phyloP scores from a whole-genome alignment of 2,329 filamentous ascomycete genomes.

The Penicillium sp. region DNA sequence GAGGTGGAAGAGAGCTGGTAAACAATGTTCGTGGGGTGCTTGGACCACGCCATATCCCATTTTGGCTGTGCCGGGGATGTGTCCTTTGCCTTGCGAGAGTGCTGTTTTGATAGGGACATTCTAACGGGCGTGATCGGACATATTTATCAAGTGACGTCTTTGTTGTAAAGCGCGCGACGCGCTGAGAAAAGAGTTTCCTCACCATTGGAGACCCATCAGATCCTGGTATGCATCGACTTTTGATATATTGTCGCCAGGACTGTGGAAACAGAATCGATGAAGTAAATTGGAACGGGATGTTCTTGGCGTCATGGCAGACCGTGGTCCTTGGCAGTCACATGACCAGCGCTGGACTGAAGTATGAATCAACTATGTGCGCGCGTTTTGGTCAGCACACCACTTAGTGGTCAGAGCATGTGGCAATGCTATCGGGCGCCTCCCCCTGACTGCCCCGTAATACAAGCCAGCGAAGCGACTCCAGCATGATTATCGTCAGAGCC shows the following conservation, averaged over 20 bases:
- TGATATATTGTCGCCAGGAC: too few species aligned
- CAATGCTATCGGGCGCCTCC: too few species aligned
- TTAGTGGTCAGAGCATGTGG: too few species aligned
- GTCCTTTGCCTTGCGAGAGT: not conserved
- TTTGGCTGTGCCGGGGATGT: not conserved
- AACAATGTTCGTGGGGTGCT: conserved; percentile 2
- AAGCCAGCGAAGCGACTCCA: too few species aligned
- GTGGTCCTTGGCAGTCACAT: not conserved
- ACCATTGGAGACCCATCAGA: not conserved
- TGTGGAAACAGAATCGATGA: not conserved
- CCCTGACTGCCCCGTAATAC: too few species aligned
- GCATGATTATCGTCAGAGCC: too few species aligned
- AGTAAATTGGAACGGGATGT: not conserved
- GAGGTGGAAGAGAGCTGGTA: conserved; percentile 37
- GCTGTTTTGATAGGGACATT: not conserved
- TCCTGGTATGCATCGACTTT: not conserved
- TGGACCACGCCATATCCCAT: not conserved
- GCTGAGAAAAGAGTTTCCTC: not conserved
- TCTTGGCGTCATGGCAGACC: not conserved
- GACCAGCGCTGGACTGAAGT: not conserved
- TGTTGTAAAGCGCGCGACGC: not conserved
- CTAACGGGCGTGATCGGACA: not conserved
- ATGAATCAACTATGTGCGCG: too few species aligned
- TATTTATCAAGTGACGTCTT: not conserved
- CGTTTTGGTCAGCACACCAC: too few species aligned